Conservation (phyloP, 768 basidiomycete species). For the Botryobasidium botryosum region DNA sequence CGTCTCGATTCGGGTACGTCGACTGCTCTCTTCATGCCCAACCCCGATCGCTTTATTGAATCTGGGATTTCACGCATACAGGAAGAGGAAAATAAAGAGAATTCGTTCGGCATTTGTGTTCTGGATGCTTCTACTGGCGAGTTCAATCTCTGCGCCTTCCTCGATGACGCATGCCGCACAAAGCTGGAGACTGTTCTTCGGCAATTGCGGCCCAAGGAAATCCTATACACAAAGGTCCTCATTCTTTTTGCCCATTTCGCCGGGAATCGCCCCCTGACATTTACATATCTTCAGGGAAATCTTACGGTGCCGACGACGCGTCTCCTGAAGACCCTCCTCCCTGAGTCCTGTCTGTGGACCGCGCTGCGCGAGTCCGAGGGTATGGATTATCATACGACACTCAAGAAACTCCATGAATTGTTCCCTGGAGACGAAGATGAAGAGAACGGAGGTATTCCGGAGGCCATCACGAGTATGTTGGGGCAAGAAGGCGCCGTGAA, state of each 20-base stretch:
- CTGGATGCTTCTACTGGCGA: constrained; percentile 91
- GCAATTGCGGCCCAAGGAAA: constrained; percentile 78
- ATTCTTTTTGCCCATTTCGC: background rate
- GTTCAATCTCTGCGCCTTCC: constrained; percentile 78
- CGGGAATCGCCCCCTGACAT: background rate
- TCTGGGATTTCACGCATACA: no score
- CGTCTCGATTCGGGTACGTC: constrained; percentile 52
- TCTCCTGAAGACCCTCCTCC: constrained; percentile 63
- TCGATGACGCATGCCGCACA: constrained; percentile 85
- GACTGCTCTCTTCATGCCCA: background rate
- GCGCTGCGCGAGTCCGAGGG: constrained; percentile 72
- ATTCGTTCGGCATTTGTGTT: constrained; percentile 75
- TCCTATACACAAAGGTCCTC: constrained; percentile 73
- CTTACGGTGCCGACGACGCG: constrained; percentile 70
- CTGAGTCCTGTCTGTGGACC: constrained; percentile 76
- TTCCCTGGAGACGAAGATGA: constrained; percentile 36
- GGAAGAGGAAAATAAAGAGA: constrained; percentile 26
- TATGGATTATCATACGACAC: constrained; percentile 50
- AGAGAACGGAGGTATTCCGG: constrained; percentile 44
- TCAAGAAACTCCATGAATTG: constrained; percentile 47
- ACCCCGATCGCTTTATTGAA: no score
- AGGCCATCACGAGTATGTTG: constrained; percentile 58
- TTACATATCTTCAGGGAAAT: constrained; percentile 43
- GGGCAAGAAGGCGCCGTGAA: constrained; percentile 52
- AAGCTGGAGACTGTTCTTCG: constrained; percentile 85